Evolutionary conservation across 2,329 filamentous ascomycete species (phyloP).

Genomic region (Calonectria leucothoes): DNA sequence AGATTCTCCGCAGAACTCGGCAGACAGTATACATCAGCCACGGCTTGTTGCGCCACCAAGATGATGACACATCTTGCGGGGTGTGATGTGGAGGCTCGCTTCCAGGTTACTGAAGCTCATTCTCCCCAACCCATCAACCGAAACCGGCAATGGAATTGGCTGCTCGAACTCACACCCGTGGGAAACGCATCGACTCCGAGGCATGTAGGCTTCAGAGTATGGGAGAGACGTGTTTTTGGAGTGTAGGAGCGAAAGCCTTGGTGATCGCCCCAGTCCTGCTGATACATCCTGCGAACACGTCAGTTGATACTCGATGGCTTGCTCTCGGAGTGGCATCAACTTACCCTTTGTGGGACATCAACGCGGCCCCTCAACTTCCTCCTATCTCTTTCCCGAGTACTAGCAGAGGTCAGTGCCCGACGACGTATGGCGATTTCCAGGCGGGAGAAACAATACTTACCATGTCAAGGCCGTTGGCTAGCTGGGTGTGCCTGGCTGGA

Average conservation of each 20-base stretch:
- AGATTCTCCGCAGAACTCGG: neutral
- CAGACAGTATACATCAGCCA: too few relatives aligned
- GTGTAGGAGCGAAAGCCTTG: neutral
- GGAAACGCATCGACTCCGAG: too few relatives aligned
- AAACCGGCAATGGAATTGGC: neutral
- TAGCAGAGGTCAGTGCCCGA: neutral
- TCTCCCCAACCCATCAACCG: neutral
- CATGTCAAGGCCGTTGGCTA: neutral
- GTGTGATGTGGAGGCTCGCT: neutral
- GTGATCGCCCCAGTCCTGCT: neutral
- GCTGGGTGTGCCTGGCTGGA: neutral
- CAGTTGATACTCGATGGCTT: neutral
- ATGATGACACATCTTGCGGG: too few relatives aligned
- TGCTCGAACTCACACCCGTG: too few relatives aligned
- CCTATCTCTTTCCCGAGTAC: neutral
- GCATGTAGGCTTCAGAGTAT: too few relatives aligned
- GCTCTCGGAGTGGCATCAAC: neutral
- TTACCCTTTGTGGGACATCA: neutral
- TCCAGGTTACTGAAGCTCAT: neutral
- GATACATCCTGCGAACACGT: neutral
- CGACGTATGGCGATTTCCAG: neutral
- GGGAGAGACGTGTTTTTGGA: neutral
- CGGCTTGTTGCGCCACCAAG: too few relatives aligned
- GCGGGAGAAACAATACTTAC: neutral
- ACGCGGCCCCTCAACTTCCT: too few relatives aligned